phyloP scores from a whole-genome alignment of 2,329 filamentous ascomycete genomes.

The Laburnicola sp. region DNA sequence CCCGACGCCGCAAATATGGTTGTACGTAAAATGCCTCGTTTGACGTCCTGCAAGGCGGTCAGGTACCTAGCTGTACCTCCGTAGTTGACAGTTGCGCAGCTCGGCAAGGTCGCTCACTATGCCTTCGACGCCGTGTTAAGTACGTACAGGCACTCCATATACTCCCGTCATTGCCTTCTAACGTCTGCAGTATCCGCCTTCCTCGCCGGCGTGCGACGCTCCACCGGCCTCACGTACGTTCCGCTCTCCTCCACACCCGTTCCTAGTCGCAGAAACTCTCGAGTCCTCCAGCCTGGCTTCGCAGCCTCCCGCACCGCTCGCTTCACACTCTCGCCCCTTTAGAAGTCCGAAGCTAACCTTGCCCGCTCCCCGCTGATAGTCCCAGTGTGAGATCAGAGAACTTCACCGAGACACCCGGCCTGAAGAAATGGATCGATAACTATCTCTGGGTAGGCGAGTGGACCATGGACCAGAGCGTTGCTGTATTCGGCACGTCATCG shows the following conservation, averaged over 20 bases:
- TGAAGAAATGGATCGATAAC: slow-evolving; percentile 86
- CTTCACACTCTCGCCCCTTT: background rate
- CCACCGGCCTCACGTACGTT: slow-evolving; percentile 93
- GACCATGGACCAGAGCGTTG: slow-evolving; percentile 97
- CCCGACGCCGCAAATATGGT: slow-evolving; percentile 35
- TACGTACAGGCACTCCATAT: slow-evolving; percentile 53
- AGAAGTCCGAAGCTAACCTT: slow-evolving; percentile 48
- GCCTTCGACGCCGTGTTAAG: slow-evolving; percentile 92
- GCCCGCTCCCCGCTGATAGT: slow-evolving; percentile 50
- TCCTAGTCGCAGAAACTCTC: background rate
- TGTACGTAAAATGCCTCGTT: slow-evolving; percentile 36
- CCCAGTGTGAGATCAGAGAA: slow-evolving; percentile 86
- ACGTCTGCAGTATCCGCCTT: slow-evolving; percentile 78
- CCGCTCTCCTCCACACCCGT: background rate
- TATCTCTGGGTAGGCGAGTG: slow-evolving; percentile 95
- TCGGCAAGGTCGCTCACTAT: slow-evolving; percentile 91
- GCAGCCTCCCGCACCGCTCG: background rate
- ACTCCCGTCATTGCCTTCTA: slow-evolving; percentile 16
- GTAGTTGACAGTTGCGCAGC: slow-evolving; percentile 68
- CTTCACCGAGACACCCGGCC: slow-evolving; percentile 78
- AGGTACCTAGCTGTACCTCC: slow-evolving; percentile 21
- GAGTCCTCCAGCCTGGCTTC: background rate
- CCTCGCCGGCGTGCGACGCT: slow-evolving; percentile 94
- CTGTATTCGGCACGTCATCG: slow-evolving; percentile 81
- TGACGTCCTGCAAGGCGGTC: slow-evolving; percentile 12